Evolutionary conservation across 2,329 filamentous ascomycete species (phyloP).

Genomic region (Epichloe sp.): DNA sequence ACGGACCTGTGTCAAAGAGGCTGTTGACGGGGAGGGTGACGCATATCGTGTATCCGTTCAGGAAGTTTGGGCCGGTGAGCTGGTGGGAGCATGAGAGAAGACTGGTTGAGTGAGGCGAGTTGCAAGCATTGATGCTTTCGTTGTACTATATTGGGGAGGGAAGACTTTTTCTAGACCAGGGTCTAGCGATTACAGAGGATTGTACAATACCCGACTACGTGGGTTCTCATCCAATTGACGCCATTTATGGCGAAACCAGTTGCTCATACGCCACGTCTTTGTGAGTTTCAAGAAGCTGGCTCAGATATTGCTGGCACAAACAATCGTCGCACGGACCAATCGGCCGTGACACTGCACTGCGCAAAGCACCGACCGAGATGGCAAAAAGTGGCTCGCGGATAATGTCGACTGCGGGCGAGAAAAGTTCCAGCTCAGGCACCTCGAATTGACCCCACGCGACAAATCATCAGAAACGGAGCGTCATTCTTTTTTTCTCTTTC

Average conservation of each 20-base stretch:
- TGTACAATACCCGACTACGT: too few relatives aligned
- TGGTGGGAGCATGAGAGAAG: slow-evolving; percentile 40
- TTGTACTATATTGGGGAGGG: not conserved
- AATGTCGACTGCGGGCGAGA: slow-evolving; percentile 1
- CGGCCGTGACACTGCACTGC: not conserved
- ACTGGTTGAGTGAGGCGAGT: slow-evolving; percentile 7
- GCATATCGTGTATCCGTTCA: slow-evolving; percentile 57
- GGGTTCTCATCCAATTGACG: too few relatives aligned
- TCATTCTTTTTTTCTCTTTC: not conserved
- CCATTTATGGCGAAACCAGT: too few relatives aligned
- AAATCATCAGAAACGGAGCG: not conserved
- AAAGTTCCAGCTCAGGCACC: not conserved
- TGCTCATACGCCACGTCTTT: too few relatives aligned
- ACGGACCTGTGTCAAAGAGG: slow-evolving; percentile 67
- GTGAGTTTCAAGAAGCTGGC: too few relatives aligned
- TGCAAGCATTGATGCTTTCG: too few relatives aligned
- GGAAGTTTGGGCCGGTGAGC: slow-evolving; percentile 41
- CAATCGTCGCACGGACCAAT: not conserved
- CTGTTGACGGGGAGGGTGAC: slow-evolving; percentile 65
- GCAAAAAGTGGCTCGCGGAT: slow-evolving; percentile 1
- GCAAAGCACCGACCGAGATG: too few relatives aligned
- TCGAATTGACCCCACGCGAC: not conserved
- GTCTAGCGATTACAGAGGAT: not conserved
- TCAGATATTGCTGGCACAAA: too few relatives aligned
- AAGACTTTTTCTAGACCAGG: not conserved